Percentiles rank a stretch among this genome's conserved stretches.
Evolutionary conservation across 108 stramenopile species (phyloP).

Genomic region (Skeletonema potamos): DNA sequence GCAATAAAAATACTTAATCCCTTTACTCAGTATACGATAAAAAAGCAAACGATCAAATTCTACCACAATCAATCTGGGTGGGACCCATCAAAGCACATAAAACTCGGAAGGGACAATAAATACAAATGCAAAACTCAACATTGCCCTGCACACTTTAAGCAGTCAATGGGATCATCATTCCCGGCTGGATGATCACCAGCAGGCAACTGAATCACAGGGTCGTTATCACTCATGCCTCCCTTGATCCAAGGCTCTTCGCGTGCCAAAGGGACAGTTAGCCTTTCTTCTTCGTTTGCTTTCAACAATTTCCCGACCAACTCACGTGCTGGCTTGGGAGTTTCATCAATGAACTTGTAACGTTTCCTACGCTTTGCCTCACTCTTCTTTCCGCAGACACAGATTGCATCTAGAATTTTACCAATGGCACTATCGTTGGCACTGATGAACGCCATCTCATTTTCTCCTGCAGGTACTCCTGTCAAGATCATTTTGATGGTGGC

Average conservation of each 20-base stretch:
- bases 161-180: constrained; percentile 74
- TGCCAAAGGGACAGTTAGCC: constrained; percentile 77
- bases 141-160: constrained; percentile 40
- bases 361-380: constrained; percentile 10
- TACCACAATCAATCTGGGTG: no score
- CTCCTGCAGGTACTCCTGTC: constrained; percentile 81
- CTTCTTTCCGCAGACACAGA: constrained; percentile 31
- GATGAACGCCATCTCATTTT: constrained; percentile 28
- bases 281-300: constrained; percentile 63
- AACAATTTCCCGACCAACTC: constrained; percentile 63
- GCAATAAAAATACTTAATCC: no score
- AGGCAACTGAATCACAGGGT: constrained; percentile 37
- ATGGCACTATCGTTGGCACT: constrained; percentile 10
- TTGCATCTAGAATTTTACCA: constrained; percentile 6
- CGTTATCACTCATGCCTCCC: constrained; percentile 42
- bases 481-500: constrained; percentile 73
- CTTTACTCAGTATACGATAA: no score
- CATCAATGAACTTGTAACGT: constrained; percentile 40
- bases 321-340: constrained; percentile 68
- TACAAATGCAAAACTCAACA: background rate
- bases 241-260: constrained; percentile 75
- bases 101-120: no score
- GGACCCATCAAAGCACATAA: no score
- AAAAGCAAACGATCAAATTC: no score
- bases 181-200: constrained; percentile 60